A percentile compares a stretch with the other conserved stretches of the same genome.
phyloP scores from a whole-genome alignment of 2,329 filamentous ascomycete species.

The Fusarium concolor region DNA sequence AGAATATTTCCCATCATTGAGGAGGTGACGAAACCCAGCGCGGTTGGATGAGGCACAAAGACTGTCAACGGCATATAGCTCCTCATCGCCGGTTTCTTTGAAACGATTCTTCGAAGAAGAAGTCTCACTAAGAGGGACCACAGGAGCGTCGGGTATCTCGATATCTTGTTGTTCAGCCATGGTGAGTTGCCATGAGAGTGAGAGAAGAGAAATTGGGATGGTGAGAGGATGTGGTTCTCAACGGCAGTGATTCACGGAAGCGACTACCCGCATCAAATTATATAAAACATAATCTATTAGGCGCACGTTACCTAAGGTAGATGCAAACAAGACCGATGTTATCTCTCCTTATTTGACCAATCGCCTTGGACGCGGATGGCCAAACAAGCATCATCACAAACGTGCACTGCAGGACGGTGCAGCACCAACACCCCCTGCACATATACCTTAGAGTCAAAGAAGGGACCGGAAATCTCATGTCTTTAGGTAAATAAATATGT shows the following conservation, averaged over 20 bases:
- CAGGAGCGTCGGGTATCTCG: neutral
- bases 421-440: too few relatives aligned
- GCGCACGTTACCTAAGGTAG: too few relatives aligned
- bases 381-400: too few relatives aligned
- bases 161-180: neutral
- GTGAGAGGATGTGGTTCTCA: neutral
- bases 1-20: constrained; percentile 41
- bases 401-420: too few relatives aligned
- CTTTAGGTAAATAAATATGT: too few relatives aligned
- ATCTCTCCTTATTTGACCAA: too few relatives aligned
- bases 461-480: too few relatives aligned
- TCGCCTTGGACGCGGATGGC: too few relatives aligned
- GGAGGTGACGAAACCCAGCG: neutral
- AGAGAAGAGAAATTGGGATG: neutral
- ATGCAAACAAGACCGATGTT: too few relatives aligned
- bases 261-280: neutral
- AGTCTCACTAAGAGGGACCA: neutral
- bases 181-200: neutral
- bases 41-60: constrained; percentile 7
- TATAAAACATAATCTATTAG: too few relatives aligned
- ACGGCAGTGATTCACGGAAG: neutral
- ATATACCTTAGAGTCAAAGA: too few relatives aligned
- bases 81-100: neutral
- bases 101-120: neutral
- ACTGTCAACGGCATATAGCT: neutral